phyloP scores from a whole-genome alignment of 1,284 basidiomycete species.

The Cryptococcus sp. region DNA sequence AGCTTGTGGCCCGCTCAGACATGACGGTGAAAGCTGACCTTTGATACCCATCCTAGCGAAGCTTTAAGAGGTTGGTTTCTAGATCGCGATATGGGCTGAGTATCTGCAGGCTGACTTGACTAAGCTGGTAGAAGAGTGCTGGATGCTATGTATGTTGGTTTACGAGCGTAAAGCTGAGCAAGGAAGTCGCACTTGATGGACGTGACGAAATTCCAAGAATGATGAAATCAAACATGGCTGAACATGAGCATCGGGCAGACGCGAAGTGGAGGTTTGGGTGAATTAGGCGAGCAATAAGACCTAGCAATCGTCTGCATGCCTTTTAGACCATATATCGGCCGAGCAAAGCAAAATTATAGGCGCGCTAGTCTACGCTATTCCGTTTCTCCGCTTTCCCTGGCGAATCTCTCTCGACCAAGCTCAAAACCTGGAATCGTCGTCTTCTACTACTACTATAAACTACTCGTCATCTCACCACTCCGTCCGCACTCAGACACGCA shows the following conservation, averaged over 20 bases:
- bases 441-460: slow-evolving; percentile 1
- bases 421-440: background rate
- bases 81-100: background rate
- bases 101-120: slow-evolving; percentile 2
- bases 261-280: background rate
- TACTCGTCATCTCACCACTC: background rate
- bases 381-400: slow-evolving; percentile 3
- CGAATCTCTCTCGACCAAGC: background rate
- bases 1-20: slow-evolving; percentile 2
- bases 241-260: background rate
- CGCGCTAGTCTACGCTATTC: background rate
- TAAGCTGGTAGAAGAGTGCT: too few species aligned
- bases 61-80: too few species aligned
- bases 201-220: background rate
- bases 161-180: too few species aligned
- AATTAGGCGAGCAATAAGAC: background rate
- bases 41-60: slow-evolving; percentile 43
- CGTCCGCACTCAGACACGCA: slow-evolving; percentile 36
- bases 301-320: too few species aligned
- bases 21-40: slow-evolving; percentile 22
- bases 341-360: slow-evolving; percentile 2
- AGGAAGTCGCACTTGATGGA: background rate
- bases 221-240: background rate
- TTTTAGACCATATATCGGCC: too few species aligned
- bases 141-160: too few species aligned